Evolutionary conservation across 75 land plant species (phyloP), one percentile per base, ranked within the genome.

Genomic region (Larix kaempferi): DNA sequence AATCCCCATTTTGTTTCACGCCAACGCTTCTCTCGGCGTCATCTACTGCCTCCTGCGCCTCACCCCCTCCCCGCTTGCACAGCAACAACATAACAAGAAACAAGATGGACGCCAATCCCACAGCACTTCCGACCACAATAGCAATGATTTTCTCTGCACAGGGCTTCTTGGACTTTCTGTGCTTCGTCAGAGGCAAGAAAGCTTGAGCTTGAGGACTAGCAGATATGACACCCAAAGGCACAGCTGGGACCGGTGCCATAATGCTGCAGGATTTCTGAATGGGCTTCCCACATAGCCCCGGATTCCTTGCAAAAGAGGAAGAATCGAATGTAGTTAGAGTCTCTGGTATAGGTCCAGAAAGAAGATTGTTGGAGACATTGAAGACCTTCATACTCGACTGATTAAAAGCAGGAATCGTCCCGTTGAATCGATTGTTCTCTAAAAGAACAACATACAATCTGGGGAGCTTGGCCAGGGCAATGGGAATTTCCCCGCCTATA

Each of bases 331-430:
- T 59, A 15, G 60, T 35, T 25, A 94, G 67, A 13, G 90, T 88
- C 5, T 76, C 82, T 8, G 94, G 94, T 2, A 94, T 77, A 2
- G 84, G 65, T 11, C 96, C 96, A 69, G 81, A 25, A 22, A 93
- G 84, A 16, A 79, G 52, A 58, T 93, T 93, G 29, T 77, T 23
- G n/a, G 94, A 93, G 26, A 91, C 89, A 57, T 88, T 92, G 82
- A 94, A 92, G 60, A 60, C 17, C 10, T 61, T 66, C 12, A 93
- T 77, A 3, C 82, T 56, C 29, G 91, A 69, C 78, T 82, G 85
- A 79, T 88, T 90, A 57, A 90, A 37, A 2, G 90, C 76, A 14
- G 97, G 91, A 22, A 92, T 8, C 14, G 84, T 17, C 1, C 95
- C 97, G 26, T 63, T 78, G 71, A 94, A 80, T 22, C 78, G 75